Conservation (phyloP, 2,329 filamentous ascomycete species). For the Sporothrix protearum region DNA sequence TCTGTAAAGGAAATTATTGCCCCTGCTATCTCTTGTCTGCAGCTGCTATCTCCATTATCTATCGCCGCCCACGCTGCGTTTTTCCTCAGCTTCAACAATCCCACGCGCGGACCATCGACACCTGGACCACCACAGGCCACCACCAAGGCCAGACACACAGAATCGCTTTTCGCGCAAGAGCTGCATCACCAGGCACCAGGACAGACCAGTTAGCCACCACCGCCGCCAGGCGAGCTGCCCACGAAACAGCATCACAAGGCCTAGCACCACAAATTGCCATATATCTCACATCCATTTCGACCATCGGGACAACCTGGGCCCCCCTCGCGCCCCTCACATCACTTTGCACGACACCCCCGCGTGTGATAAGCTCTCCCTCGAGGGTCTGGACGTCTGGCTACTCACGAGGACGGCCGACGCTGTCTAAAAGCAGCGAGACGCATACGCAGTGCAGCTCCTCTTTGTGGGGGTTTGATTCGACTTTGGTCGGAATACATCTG, state of each 20-base stretch:
- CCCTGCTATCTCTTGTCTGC: neutral
- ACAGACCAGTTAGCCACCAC: neutral
- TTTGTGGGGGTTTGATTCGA: slow-evolving; percentile 14
- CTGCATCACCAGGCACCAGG: too few species aligned
- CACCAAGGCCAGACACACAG: neutral
- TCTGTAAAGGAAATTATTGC: neutral
- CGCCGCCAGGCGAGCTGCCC: neutral
- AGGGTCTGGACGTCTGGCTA: neutral
- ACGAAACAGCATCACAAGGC: neutral
- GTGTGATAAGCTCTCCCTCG: slow-evolving; percentile 2
- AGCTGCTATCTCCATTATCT: slow-evolving; percentile 14
- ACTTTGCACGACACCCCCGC: neutral
- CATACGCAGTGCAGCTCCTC: slow-evolving; percentile 13
- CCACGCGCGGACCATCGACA: slow-evolving; percentile 6
- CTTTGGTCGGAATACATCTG: neutral
- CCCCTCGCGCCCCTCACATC: neutral
- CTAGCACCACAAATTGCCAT: neutral
- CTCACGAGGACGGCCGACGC: slow-evolving; percentile 12
- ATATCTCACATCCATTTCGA: neutral
- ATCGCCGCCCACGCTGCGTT: slow-evolving; percentile 8
- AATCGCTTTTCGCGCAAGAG: neutral
- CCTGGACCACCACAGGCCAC: neutral
- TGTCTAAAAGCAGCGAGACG: slow-evolving; percentile 15
- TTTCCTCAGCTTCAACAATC: slow-evolving; percentile 13
- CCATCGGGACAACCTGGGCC: neutral